Evolutionary conservation across 1,284 basidiomycete species (phyloP), one percentile per base, ranked within the genome.

Genomic region (Peniophora sp.): DNA sequence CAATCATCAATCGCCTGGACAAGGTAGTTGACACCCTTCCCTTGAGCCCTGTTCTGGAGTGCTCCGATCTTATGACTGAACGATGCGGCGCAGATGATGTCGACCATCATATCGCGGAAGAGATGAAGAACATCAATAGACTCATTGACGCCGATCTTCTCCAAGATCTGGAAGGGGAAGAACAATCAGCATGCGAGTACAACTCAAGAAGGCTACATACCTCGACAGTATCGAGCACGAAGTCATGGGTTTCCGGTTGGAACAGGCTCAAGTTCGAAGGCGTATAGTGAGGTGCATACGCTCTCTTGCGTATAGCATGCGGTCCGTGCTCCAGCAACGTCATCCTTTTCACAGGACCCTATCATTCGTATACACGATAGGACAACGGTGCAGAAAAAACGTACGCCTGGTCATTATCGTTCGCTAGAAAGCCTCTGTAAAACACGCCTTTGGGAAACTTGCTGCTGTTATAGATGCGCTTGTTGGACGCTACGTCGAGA

Each of bases 401-500:
- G 41, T 36, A 59, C 58, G 59, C 56, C 49, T 60, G 59, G 27
- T 60, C 58, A 38, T 55, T 55, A 17, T 55, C 51, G 24, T 58
- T 57, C 57, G 52, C 51, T 23, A 51, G 14, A 3, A 58, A 46
- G 22, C 50, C 47, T 46, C 55, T 55, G 46, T 59, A 59, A 25
- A 52, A 83, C 24, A 22, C 22, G 23, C 52, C 55, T 51, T 59
- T 59, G 24, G 25, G 25, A 23, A 59, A 51, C 20, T 52, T 55
- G 41, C 48, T 54, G 20, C 52, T 49, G 23, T 52, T 53, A 25
- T 59, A 59, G 2, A 59, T 56, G 22, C 47, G 41, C 50, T 56
- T 58, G 50, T 55, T 54, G 12, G 54, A 48, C 5, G 22, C 27
- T 3, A 45, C 45, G 24, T 60, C 59, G 20, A 47, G 23, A 38